phyloP scores from a whole-genome alignment of 78 protist species.

The Dictyostelium capitatum region DNA sequence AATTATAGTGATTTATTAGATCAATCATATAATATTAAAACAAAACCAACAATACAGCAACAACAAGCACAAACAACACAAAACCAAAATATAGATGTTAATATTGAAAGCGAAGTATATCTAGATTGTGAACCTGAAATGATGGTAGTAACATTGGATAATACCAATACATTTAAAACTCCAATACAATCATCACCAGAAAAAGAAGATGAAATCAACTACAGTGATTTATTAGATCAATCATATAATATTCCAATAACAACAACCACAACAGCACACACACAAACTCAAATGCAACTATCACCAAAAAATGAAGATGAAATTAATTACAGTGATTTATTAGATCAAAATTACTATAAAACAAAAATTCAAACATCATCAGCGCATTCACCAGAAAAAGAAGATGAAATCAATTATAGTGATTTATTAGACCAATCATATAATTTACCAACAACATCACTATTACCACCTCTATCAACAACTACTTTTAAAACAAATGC shows the following conservation, averaged over 20 bases:
- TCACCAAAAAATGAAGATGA: background rate
- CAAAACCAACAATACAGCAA: background rate
- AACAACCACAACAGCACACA: background rate
- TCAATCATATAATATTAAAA: background rate
- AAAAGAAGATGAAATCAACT: conserved; percentile 26
- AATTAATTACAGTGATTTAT: background rate
- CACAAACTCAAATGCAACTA: background rate
- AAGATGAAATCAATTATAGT: conserved; percentile 29
- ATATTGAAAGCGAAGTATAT: too few species aligned
- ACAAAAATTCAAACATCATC: background rate
- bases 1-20: conserved; percentile 26
- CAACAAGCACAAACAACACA: too few species aligned
- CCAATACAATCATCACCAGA: too few species aligned
- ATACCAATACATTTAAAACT: too few species aligned
- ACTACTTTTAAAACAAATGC: background rate
- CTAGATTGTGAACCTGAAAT: too few species aligned
- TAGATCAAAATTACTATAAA: background rate
- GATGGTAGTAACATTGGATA: too few species aligned
- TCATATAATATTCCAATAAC: too few species aligned
- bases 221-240: conserved; percentile 22
- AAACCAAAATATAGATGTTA: too few species aligned
- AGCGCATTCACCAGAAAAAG: background rate
- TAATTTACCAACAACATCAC: background rate
- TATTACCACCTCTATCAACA: too few species aligned
- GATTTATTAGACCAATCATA: conserved; percentile 10